Conservation (phyloP, 2,329 filamentous ascomycete species). For the Emericellopsis cladophorae region DNA sequence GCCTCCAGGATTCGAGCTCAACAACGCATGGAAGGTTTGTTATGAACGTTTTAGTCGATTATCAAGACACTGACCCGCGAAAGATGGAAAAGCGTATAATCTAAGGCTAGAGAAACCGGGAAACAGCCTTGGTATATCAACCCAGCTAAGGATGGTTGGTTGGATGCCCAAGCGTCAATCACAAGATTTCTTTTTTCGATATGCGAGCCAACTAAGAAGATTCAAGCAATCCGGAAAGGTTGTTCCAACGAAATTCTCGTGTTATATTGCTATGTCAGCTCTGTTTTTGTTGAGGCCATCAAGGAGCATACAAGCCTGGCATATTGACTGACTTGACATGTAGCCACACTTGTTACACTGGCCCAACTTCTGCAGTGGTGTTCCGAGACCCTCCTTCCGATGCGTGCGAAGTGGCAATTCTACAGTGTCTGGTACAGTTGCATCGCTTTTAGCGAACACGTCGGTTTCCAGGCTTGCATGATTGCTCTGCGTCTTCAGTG, state of each 20-base stretch:
- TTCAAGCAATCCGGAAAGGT: neutral
- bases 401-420: slow-evolving; percentile 20
- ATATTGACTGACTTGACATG: slow-evolving; percentile 85
- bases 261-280: slow-evolving; percentile 41
- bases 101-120: too few species aligned
- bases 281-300: slow-evolving; percentile 81
- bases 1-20: slow-evolving; percentile 47
- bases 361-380: slow-evolving; percentile 61
- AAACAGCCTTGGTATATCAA: too few species aligned
- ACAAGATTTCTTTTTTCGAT: neutral
- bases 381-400: slow-evolving; percentile 13
- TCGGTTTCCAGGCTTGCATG: slow-evolving; percentile 16
- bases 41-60: neutral
- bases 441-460: slow-evolving; percentile 12
- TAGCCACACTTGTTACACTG: slow-evolving; percentile 84
- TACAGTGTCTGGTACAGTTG: slow-evolving; percentile 12
- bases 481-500: slow-evolving; percentile 8
- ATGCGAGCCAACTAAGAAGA: neutral
- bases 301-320: slow-evolving; percentile 84
- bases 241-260: slow-evolving; percentile 1
- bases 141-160: too few species aligned
- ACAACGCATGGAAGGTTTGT: slow-evolving; percentile 51
- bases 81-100: too few species aligned
- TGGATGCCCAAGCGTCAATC: neutral
- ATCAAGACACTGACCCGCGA: too few species aligned